Evolutionary conservation across 1,284 basidiomycete genomes (phyloP), one percentile per base, ranked within the genome.

Genomic region (Leccinum pallidistipes): DNA sequence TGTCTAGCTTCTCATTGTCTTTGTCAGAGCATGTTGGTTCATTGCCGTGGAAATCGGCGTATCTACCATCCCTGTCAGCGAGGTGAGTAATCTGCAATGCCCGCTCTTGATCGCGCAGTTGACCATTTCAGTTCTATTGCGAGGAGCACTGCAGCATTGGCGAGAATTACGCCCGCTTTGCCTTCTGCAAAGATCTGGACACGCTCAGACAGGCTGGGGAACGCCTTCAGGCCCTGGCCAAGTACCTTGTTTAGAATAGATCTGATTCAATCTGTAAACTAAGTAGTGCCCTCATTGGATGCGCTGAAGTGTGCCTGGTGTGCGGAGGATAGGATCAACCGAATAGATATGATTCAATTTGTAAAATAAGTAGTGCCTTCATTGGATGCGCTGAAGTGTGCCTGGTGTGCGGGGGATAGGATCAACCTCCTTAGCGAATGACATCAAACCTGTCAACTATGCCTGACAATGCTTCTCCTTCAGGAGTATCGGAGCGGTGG

Each of bases 181-280:
- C 94, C 2, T 97, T 97, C 81, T 97, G 95, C 82, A 97, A 97
- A 73, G 95, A 97, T 69, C 67, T 87, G 29, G 92, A 92, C 50
- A 94, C 92, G 1, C 81, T 98, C 40, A 85, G 81, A 66, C 80
- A 79, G 45, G 95, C 95, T 18, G 88, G 87, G 34, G 88, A 93
- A 70, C 85, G 92, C 24, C 78, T 98, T 51, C 83, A 90, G 72
- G 80, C 79, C 18, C 79, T 98, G 66, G 86, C 85, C 69, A 85
- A 92, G 63, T 95, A 83, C 76, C 79, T 92, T 51, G 63, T 59
- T 56, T 73, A 69, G 63, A 64, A 10, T 16, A 50, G 8, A 47
- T 47, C 3, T 43, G n/a, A 43, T 43, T 12, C 11, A 45, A 45
- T 45, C 10, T 45, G 43, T 45, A 45, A 45, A 12, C 21, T 45